Evolutionary conservation across 2,329 filamentous ascomycete species (phyloP), one percentile per base, ranked within the genome.

Genomic region (Decorospora gaudefroyi): DNA sequence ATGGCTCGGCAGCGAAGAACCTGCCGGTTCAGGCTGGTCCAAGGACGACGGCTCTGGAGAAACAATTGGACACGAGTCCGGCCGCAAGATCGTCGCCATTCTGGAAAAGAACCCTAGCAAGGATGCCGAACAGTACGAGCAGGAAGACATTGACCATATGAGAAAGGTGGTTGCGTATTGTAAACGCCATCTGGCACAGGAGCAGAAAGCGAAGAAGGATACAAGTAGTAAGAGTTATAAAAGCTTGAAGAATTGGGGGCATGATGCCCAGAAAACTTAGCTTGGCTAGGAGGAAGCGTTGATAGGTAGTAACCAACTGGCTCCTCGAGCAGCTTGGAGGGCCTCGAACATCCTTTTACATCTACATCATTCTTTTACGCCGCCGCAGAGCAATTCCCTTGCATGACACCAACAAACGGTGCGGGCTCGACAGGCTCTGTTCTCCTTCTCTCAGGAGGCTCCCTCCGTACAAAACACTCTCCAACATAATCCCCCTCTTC

Each of bases 401-500:
- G 7, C 7, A 11, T 28, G 8, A 9, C 18, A 9, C n/a, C 27
- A 6, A n/a, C 9, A 17, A 21, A 11, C 16, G 15, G 31, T 7
- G 19, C 13, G 6, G 15, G 17, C n/a, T 34, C 42, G n/a, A 18
- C 37, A 9, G 42, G 31, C 13, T 46, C 43, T 13, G 43, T 42
- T 32, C 37, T 42, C 7, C 38, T 46, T 16, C 43, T 30, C 43
- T 46, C 43, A n/a, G 43, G 43, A 3, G 43, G 59, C 30, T 59
- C 53, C 18, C 53, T 61, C 29, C 77, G 70, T 18, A 82, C 70
- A 75, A 84, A 87, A 10, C 85, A 76, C 70, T 90, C 86, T 0
- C 83, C 82, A n/a, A 91, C 74, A 0, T 78, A 73, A 65, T 90
- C 83, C 0, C 85, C 87, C 29, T 80, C 73, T 17, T 85, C 77